Evolutionary conservation across 2,329 filamentous ascomycete species (phyloP).

Genomic region (Coniochaeta sp.): DNA sequence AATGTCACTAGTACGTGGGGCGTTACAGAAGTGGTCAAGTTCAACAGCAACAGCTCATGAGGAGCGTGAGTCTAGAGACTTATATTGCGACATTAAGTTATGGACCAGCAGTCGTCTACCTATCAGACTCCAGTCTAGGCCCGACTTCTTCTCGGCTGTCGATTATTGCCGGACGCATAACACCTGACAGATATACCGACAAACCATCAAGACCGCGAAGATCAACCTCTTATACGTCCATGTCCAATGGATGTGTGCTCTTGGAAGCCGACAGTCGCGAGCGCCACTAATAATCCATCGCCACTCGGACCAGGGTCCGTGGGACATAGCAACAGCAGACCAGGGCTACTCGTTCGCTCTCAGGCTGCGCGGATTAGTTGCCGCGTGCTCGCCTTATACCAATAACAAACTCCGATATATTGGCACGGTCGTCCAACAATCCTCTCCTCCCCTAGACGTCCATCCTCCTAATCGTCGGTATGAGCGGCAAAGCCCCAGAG

Average conservation of each 20-base stretch:
- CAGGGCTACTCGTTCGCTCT: background rate
- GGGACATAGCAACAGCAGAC: background rate
- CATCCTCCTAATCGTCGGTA: background rate
- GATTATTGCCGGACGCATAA: background rate
- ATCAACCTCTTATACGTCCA: too few species aligned
- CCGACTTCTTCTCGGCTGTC: background rate
- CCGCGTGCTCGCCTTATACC: background rate
- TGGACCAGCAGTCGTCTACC: background rate
- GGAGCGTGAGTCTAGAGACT: background rate
- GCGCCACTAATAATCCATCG: background rate
- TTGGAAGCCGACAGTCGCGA: background rate
- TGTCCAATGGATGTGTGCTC: too few species aligned
- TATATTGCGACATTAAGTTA: background rate
- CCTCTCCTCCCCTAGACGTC: background rate
- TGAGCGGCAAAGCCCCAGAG: background rate
- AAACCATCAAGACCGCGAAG: too few species aligned
- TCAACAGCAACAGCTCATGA: background rate
- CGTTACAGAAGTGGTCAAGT: background rate
- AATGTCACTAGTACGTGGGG: background rate
- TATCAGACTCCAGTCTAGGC: background rate
- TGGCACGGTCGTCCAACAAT: background rate
- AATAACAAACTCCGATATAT: background rate
- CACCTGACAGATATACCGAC: background rate
- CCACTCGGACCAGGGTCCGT: background rate
- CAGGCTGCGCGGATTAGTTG: background rate